Percentiles rank a stretch among this genome's conserved stretches.
These are phyloP conservation scores for Colletotrichum aenigma DNA, from an alignment of 2,329 filamentous ascomycete genomes.

Conservation along the genomic window DNA sequence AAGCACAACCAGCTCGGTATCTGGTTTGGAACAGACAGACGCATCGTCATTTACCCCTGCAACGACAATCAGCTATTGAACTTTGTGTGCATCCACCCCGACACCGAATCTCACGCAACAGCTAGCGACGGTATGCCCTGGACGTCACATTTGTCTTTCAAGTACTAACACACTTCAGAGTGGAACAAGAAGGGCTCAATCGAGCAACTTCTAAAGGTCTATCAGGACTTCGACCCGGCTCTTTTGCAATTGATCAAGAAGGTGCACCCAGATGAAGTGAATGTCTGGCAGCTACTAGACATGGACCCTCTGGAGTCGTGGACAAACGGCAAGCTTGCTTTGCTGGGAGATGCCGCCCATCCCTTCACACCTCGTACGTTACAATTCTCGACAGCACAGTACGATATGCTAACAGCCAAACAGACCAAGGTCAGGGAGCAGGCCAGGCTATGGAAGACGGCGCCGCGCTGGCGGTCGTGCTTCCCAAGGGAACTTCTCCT, in stretches of 20 bases:
- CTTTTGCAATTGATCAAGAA: slow-evolving; percentile 44
- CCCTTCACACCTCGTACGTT: slow-evolving; percentile 65
- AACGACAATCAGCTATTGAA: slow-evolving; percentile 48
- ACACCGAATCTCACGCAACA: slow-evolving; percentile 38
- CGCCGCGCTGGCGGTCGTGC: slow-evolving; percentile 59
- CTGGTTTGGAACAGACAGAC: slow-evolving; percentile 44
- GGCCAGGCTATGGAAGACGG: slow-evolving; percentile 71
- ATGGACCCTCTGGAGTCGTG: slow-evolving; percentile 64
- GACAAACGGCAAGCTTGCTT: slow-evolving; percentile 55
- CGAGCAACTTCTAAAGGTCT: slow-evolving; percentile 40
- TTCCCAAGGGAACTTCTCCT: slow-evolving; percentile 47
- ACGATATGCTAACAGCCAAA: neutral
- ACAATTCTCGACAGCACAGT: no score
- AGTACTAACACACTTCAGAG: slow-evolving; percentile 24
- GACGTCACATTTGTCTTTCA: neutral
- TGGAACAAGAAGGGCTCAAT: slow-evolving; percentile 43
- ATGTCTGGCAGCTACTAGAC: slow-evolving; percentile 65
- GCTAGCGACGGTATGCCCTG: slow-evolving; percentile 31
- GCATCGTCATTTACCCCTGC: slow-evolving; percentile 53
- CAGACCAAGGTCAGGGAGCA: slow-evolving; percentile 63
- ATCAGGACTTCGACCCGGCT: slow-evolving; percentile 45
- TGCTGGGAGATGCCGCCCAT: slow-evolving; percentile 72
- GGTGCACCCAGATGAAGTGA: slow-evolving; percentile 49
- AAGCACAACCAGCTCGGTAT: slow-evolving; percentile 34
- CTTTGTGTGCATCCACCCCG: slow-evolving; percentile 58